Base-by-base conservation (phyloP, 108 stramenopile genomes). In the Fragilariopsis cylindrus region DNA sequence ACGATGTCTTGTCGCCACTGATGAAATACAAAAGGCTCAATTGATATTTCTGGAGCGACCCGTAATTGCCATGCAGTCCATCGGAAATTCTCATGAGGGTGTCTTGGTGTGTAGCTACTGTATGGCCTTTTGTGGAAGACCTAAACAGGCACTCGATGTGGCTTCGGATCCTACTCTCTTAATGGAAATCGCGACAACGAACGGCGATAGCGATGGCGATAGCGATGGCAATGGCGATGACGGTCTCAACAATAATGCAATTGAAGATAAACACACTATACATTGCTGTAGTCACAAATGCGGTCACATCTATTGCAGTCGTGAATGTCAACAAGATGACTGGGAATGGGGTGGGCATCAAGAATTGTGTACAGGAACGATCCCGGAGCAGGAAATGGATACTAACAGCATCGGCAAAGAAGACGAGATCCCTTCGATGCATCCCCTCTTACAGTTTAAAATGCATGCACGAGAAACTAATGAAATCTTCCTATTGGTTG, bases 401-500 rank as follows among this genome's bases (percentile, higher is more conserved):
- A 41, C 19, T 45, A 45, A 42, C 43, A 41, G 39, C 6, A 57
- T 15, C 30, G 15, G 19, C 58, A 30, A 4, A 30, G 18, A 18
- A 7, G 18, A 60, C 58, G 18, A 60, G 4, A 60, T 41, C 16
- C 8, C 39, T 30, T 9, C 39, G 4, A 48, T 58, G 13, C 85
- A 89, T 71, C 88, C 88, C 0, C 58, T 89, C 41, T 4, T 89
- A 3, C 55, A 84, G 69, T 89, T 85, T 72, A 84, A 84, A 53
- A 49, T 69, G 2, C 81, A 82, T 77, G 85, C 88, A 4, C 60
- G 78, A 18, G 53, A 78, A 58, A 84, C 69, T 55, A 89, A 89
- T 60, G 88, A 89, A 78, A 89, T 89, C 49, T 82, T 89, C 45
- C 65, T 89, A 30, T 65, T 87, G 76, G 80, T 87, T 53, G 88